A percentile compares a stretch with the other conserved stretches of the same genome.
These are phyloP conservation scores for Barnettozyma sp. DNA, from an alignment of 805 yeast genomes.

Conservation along the genomic window DNA sequence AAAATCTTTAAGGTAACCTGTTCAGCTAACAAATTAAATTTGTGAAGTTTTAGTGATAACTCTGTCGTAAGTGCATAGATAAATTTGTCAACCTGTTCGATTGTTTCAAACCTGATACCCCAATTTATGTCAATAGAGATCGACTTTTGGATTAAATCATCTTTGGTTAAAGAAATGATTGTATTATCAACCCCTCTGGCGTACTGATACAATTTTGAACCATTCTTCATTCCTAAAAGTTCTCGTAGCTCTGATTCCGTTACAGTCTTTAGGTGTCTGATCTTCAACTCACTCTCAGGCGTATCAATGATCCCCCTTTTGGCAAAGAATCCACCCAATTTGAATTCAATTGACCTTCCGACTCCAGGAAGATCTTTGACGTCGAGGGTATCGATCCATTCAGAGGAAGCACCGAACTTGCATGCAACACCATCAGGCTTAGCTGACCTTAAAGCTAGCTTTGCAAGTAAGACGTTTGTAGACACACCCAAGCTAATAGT, in stretches of 20 bases:
- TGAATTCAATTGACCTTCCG: constrained; percentile 45
- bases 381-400: constrained; percentile 5
- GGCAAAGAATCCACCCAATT: constrained; percentile 27
- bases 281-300: constrained; percentile 19
- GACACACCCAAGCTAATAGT: constrained; percentile 79
- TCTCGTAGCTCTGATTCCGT: constrained; percentile 33
- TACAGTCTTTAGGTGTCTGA: constrained; percentile 35
- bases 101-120: constrained; percentile 71
- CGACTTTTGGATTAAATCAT: constrained; percentile 57
- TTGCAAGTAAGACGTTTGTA: constrained; percentile 66
- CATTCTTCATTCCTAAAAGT: constrained; percentile 64
- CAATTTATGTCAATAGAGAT: constrained; percentile 85
- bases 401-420: constrained; percentile 2
- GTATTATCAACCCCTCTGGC: constrained; percentile 65
- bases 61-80: constrained; percentile 52
- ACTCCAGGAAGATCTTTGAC: constrained; percentile 44
- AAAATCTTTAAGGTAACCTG: constrained; percentile 61
- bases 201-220: constrained; percentile 51
- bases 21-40: constrained; percentile 43
- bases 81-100: constrained; percentile 59
- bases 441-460: constrained; percentile 62
- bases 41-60: constrained; percentile 44
- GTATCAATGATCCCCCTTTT: constrained; percentile 24
- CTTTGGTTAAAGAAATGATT: constrained; percentile 47
- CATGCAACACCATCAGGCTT: constrained; percentile 63